phyloP scores from a whole-genome alignment of 1,284 basidiomycete species.

The Rhodotorula sp. region DNA sequence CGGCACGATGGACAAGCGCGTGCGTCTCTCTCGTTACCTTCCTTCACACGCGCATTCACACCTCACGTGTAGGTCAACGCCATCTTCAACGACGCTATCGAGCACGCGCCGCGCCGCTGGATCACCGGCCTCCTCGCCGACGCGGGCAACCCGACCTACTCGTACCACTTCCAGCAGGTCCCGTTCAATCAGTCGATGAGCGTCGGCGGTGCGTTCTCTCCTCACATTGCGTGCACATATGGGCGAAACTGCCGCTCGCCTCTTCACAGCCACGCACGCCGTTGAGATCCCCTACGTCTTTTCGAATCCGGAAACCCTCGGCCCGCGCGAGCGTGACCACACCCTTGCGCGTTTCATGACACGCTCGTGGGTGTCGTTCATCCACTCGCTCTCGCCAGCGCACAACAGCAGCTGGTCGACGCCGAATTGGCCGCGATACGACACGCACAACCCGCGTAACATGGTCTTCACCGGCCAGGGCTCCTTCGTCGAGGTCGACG shows the following conservation, averaged over 20 bases:
- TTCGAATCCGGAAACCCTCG: constrained; percentile 40
- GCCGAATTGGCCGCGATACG: constrained; percentile 42
- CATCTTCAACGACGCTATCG: too few relatives aligned
- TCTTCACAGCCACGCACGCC: too few relatives aligned
- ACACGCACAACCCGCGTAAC: constrained; percentile 12
- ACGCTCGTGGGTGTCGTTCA: constrained; percentile 45
- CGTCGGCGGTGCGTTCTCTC: too few relatives aligned
- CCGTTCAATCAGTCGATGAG: too few relatives aligned
- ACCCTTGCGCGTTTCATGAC: constrained; percentile 43
- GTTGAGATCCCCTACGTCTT: constrained; percentile 45
- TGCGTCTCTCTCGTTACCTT: neutral
- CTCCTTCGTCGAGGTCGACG: constrained; percentile 19
- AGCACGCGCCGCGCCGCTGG: constrained; percentile 21
- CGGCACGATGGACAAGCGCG: constrained; percentile 23
- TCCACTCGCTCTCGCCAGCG: constrained; percentile 42
- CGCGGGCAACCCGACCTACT: constrained; percentile 32
- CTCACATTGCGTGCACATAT: too few relatives aligned
- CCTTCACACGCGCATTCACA: too few relatives aligned
- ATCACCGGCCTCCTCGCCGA: constrained; percentile 22
- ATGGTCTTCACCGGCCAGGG: constrained; percentile 20
- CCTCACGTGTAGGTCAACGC: neutral
- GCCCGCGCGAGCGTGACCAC: constrained; percentile 33
- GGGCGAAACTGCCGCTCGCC: too few relatives aligned
- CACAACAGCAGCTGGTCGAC: constrained; percentile 11
- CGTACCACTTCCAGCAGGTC: constrained; percentile 44